phyloP scores from a whole-genome alignment of 2,329 filamentous ascomycete species.

The Colletotrichum paranaense region DNA sequence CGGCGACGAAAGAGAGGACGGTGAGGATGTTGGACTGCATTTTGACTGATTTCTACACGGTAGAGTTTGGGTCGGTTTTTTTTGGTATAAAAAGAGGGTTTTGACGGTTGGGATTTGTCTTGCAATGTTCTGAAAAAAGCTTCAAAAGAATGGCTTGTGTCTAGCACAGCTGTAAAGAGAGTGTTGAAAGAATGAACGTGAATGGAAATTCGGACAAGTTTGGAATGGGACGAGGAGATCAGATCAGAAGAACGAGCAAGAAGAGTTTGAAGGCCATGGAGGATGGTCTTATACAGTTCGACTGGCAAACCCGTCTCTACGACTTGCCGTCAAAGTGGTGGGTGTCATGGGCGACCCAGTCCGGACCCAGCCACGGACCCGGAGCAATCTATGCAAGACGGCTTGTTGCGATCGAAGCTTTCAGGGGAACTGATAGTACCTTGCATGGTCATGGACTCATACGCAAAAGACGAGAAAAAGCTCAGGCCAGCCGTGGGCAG shows the following conservation, averaged over 20 bases:
- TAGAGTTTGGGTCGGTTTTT: background rate
- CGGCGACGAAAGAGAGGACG: conserved; percentile 35
- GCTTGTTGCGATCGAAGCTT: conserved; percentile 26
- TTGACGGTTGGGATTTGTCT: conserved; percentile 13
- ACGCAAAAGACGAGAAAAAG: conserved; percentile 2
- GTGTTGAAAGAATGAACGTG: conserved; percentile 33
- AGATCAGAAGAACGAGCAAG: background rate
- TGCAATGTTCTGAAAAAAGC: conserved; percentile 23
- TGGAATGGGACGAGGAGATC: conserved; percentile 31
- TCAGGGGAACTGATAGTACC: background rate
- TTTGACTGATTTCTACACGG: conserved; percentile 9
- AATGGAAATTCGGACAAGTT: conserved; percentile 30
- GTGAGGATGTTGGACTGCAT: conserved; percentile 37
- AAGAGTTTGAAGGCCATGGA: conserved; percentile 1
- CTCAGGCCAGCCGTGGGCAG: background rate
- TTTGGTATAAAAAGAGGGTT: background rate
- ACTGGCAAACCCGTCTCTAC: background rate
- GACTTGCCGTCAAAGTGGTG: background rate
- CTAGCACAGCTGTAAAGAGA: conserved; percentile 37
- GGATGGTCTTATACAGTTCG: conserved; percentile 29
- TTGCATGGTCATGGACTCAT: background rate
- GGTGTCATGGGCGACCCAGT: conserved; percentile 27
- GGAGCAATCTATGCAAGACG: conserved; percentile 32
- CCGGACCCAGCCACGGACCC: conserved; percentile 7
- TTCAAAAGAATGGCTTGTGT: conserved; percentile 37